These are phyloP conservation scores for Neoboletus brunneissimus DNA, from an alignment of 768 basidiomycete species.

Conservation along the genomic window DNA sequence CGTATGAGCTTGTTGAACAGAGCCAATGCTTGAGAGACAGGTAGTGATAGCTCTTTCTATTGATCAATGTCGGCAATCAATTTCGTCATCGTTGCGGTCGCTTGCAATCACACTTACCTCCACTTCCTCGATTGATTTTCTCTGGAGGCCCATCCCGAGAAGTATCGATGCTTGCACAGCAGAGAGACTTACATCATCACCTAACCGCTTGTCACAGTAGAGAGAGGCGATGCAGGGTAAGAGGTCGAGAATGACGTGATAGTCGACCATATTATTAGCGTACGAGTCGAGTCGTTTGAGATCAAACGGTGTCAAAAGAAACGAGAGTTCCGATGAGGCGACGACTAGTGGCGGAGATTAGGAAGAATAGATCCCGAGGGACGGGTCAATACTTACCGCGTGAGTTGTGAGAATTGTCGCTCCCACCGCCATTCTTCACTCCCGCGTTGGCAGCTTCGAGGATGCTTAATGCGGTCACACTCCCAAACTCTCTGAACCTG, in stretches of 20 bases:
- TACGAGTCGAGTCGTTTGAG: conserved; percentile 95
- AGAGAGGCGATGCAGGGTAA: conserved; percentile 78
- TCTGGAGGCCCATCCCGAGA: conserved; percentile 84
- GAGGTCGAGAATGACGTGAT: conserved; percentile 92
- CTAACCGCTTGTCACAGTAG: conserved; percentile 77
- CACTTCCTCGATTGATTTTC: conserved; percentile 85
- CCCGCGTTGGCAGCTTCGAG: conserved; percentile 80
- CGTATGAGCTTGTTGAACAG: conserved; percentile 89
- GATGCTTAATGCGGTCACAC: conserved; percentile 82
- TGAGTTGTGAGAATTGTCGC: conserved; percentile 24
- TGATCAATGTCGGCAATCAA: conserved; percentile 1
- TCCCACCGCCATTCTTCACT: conserved; percentile 42
- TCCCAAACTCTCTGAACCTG: conserved; percentile 92
- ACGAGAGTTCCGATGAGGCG: conserved; percentile 46
- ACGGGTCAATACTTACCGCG: conserved; percentile 35
- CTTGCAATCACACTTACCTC: conserved; percentile 52
- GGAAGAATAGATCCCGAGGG: not conserved
- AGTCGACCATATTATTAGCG: conserved; percentile 93
- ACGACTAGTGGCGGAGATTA: conserved; percentile 13
- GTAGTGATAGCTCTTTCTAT: conserved; percentile 76
- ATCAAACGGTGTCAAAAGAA: conserved; percentile 85
- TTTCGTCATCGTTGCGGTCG: not conserved
- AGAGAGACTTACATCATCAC: conserved; percentile 64
- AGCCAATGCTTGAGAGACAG: conserved; percentile 84
- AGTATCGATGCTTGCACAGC: conserved; percentile 91